Conservation (phyloP, 768 basidiomycete genomes). For the Clavulina sp. region DNA sequence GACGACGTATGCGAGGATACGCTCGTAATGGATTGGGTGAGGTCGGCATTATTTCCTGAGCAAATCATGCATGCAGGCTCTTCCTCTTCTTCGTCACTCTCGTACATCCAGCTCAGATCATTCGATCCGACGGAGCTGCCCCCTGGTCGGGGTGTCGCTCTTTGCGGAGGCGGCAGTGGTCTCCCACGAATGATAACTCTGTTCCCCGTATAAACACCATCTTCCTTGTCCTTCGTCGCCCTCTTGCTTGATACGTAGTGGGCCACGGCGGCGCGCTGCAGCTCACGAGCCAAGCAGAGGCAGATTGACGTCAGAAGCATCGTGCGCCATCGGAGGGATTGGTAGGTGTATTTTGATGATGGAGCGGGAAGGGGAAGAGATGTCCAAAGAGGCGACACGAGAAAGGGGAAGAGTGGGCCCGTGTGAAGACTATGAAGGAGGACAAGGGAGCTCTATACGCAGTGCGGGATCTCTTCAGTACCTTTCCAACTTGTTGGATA, state of each 20-base stretch:
- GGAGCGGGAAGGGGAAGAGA: conserved; percentile 12
- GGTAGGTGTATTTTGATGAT: not conserved
- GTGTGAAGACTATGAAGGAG: conserved; percentile 9
- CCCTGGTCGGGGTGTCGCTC: no score
- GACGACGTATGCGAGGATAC: not conserved
- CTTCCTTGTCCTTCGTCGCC: not conserved
- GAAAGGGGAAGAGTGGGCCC: conserved; percentile 14
- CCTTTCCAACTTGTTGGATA: not conserved
- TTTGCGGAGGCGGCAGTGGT: not conserved
- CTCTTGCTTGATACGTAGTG: not conserved
- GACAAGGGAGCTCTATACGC: conserved; percentile 11
- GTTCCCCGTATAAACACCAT: not conserved
- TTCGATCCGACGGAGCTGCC: no score
- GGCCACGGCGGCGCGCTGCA: not conserved
- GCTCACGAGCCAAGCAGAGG: not conserved
- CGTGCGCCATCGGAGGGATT: not conserved
- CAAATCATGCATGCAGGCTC: not conserved
- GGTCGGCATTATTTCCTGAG: not conserved
- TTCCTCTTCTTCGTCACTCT: not conserved
- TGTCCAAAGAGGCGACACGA: conserved; percentile 13
- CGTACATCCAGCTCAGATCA: not conserved
- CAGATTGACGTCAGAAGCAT: not conserved
- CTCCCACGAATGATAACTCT: not conserved
- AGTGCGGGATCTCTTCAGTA: not conserved
- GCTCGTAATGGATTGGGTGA: not conserved